These are phyloP conservation scores for Leishmania aethiopica DNA, from an alignment of 208 protist genomes.

Conservation along the genomic window DNA sequence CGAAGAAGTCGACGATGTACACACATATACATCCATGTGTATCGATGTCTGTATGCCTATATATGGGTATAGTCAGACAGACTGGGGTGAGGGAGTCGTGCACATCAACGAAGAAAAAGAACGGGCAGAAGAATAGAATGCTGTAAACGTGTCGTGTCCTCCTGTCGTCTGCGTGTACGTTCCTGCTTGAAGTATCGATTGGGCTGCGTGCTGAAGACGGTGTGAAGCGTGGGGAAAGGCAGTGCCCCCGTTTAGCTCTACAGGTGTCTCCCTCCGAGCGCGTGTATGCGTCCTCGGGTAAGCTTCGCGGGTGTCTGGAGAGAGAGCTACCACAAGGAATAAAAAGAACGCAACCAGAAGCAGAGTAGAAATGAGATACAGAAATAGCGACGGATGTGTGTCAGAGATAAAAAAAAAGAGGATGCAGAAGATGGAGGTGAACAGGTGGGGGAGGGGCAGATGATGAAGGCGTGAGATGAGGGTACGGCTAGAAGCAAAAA, in stretches of 20 bases:
- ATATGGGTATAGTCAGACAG: background rate
- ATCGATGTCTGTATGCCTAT: background rate
- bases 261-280: background rate
- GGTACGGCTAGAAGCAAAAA: no score
- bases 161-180: no score
- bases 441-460: no score
- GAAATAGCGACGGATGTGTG: no score
- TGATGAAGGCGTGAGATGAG: no score
- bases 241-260: background rate
- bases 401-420: no score
- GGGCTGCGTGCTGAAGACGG: background rate
- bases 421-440: no score
- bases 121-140: background rate
- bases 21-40: constrained; percentile 1
- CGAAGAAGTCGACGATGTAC: background rate
- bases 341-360: no score
- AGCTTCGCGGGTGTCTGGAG: background rate
- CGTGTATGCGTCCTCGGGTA: background rate
- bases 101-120: background rate
- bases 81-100: background rate
- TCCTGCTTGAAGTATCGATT: background rate
- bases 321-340: background rate
- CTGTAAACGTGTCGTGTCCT: background rate
- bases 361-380: no score
- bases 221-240: background rate